These are phyloP conservation scores for Adansonia grandidieri DNA, from an alignment of 441 rosid genomes.

Conservation along the genomic window DNA sequence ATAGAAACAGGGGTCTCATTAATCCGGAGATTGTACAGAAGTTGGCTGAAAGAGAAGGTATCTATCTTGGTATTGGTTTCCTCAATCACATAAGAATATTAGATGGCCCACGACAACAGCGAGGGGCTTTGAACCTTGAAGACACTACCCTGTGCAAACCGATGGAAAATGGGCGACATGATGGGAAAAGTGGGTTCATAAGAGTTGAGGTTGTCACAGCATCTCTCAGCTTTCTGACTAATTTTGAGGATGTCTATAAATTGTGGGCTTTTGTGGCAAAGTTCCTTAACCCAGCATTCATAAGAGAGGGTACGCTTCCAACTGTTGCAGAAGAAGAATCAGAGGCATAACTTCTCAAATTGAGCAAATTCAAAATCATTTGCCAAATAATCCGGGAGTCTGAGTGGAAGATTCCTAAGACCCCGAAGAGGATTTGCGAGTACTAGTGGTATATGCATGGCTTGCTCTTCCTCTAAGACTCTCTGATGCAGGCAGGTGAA, in stretches of 20 bases:
- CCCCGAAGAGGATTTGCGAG: slow-evolving; percentile 22
- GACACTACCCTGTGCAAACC: slow-evolving; percentile 65
- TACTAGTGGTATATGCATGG: no score
- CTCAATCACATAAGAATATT: slow-evolving; percentile 79
- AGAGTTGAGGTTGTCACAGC: slow-evolving; percentile 92
- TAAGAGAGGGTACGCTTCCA: slow-evolving; percentile 69
- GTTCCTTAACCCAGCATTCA: slow-evolving; percentile 76
- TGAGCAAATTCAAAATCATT: slow-evolving; percentile 6
- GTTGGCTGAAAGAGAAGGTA: slow-evolving; percentile 89
- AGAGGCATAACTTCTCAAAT: slow-evolving; percentile 44
- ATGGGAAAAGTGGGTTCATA: slow-evolving; percentile 70
- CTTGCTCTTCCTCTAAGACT: slow-evolving; percentile 47
- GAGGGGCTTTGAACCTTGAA: slow-evolving; percentile 53
- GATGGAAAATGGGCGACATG: slow-evolving; percentile 58
- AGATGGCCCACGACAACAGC: slow-evolving; percentile 60
- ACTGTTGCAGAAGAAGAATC: slow-evolving; percentile 71
- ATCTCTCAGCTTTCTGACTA: slow-evolving; percentile 89
- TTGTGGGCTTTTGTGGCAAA: slow-evolving; percentile 87
- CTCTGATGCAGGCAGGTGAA: slow-evolving; percentile 41
- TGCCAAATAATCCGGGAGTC: slow-evolving; percentile 32
- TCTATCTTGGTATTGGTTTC: slow-evolving; percentile 84
- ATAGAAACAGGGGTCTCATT: slow-evolving; percentile 64
- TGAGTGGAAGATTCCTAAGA: slow-evolving; percentile 42
- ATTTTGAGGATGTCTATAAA: slow-evolving; percentile 93
- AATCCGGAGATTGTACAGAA: slow-evolving; percentile 87